Evolutionary conservation across 331 rosid species (phyloP), one percentile per base, ranked within the genome.

Genomic region (Cydonia oblonga): DNA sequence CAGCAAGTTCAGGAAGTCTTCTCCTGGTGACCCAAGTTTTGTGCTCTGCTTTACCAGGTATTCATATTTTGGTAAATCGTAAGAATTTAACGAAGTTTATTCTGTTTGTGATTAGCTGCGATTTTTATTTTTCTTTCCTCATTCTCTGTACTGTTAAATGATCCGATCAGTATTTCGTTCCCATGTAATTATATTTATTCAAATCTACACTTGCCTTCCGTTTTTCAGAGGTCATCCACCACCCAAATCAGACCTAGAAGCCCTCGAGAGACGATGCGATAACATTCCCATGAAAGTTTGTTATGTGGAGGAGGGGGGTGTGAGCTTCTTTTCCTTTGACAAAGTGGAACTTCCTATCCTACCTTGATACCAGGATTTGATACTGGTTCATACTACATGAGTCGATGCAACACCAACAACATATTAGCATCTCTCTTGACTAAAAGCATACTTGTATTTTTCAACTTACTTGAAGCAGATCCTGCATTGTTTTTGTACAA

Each of bases 1-100:
- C 74, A 86, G 86, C 87, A 86, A 84, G 79, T 93, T 93, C 83
- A 88, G 81, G 74, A 93, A 90, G 75, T 87, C 97, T 38, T 85
- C 86, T 71, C 92, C 95, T 0, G 97, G 96, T 24, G 81, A 84
- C 78, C 92, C 98, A 9, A 75, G 77, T 74, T 90, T 90, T 78
- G 68, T 83, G 71, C 75, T 90, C 69, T 83, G 87, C 86, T 81
- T 89, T 71, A 77, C 95, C n/a, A 85, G 97, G 98, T 93, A 90
- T 65, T 51, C 71, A 56, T 80, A 49, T 53, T 58, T 49, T 70
- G n/a, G 46, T 52, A 19, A n/a, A 49, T 78, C 30, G 16, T 49
- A 46, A 59, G 33, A n/a, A 22, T 61, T 68, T 78, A 49, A 40
- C 26, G 51, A 51, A 16, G 72, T 44, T 57, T 28, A 4, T 52